Conservation (phyloP, 2,329 filamentous ascomycete species). For the Hypomyces rosellus region DNA sequence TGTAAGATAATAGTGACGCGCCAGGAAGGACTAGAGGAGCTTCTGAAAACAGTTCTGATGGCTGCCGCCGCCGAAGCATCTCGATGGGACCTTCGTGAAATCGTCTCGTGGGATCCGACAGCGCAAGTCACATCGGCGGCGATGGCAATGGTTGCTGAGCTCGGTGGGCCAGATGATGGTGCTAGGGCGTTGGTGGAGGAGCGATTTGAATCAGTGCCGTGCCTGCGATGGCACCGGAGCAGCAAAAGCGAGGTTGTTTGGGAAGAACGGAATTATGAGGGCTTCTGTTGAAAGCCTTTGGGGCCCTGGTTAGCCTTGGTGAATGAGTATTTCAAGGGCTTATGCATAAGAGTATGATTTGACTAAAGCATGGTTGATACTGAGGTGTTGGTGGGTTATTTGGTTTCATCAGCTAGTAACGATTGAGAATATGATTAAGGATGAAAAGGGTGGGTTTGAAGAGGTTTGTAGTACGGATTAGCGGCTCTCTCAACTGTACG, state of each 20-base stretch:
- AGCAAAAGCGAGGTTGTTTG: constrained; percentile 15
- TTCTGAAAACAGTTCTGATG: constrained; percentile 24
- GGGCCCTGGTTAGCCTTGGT: too few relatives aligned
- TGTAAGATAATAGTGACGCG: constrained; percentile 14
- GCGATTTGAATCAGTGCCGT: constrained; percentile 27
- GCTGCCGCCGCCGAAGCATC: constrained; percentile 29
- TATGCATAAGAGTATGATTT: too few relatives aligned
- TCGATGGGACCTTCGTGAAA: constrained; percentile 24
- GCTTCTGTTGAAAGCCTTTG: constrained; percentile 10
- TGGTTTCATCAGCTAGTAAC: too few relatives aligned
- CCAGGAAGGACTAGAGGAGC: constrained; percentile 17
- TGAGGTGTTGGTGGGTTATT: too few relatives aligned
- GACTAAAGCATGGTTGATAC: too few relatives aligned
- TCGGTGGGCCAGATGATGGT: constrained; percentile 24
- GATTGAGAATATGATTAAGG: too few relatives aligned
- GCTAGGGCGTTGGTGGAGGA: constrained; percentile 25
- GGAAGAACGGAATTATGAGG: constrained; percentile 28
- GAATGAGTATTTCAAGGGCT: too few relatives aligned
- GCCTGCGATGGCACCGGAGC: constrained; percentile 30
- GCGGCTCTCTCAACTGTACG: too few relatives aligned
- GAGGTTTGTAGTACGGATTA: too few relatives aligned
- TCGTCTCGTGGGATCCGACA: constrained; percentile 32
- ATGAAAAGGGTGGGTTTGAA: too few relatives aligned
- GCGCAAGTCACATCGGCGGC: constrained; percentile 23
- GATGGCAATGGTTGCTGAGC: constrained; percentile 31